Conservation (phyloP, 2,329 filamentous ascomycete genomes). For the Setomelanomma holmii region DNA sequence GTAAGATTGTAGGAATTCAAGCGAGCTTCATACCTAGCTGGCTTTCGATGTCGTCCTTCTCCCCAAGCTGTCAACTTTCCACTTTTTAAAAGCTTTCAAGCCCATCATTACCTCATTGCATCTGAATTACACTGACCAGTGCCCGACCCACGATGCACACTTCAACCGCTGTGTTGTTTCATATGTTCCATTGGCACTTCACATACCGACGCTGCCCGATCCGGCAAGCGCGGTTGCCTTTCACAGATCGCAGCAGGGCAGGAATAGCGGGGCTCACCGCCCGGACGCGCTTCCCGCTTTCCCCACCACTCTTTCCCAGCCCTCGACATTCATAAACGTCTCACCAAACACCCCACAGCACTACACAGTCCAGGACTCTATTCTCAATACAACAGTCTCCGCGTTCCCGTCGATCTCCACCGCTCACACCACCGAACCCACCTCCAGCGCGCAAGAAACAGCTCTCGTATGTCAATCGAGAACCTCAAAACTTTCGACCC, state of each 20-base stretch:
- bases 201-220: slow-evolving; percentile 6
- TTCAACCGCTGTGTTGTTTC: not conserved
- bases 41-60: too few relatives aligned
- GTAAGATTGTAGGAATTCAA: not conserved
- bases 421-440: slow-evolving; percentile 23
- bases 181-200: not conserved
- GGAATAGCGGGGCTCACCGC: slow-evolving; percentile 12
- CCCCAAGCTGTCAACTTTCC: too few relatives aligned
- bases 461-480: slow-evolving; percentile 44
- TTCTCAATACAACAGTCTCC: slow-evolving; percentile 13
- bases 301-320: slow-evolving; percentile 27
- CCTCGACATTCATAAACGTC: slow-evolving; percentile 5
- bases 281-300: slow-evolving; percentile 17
- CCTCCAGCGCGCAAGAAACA: slow-evolving; percentile 32
- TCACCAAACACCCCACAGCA: slow-evolving; percentile 10
- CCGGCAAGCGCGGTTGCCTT: slow-evolving; percentile 10
- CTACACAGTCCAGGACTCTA: slow-evolving; percentile 12
- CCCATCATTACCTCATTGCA: too few relatives aligned
- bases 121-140: too few relatives aligned
- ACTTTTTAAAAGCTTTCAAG: too few relatives aligned
- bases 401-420: slow-evolving; percentile 5
- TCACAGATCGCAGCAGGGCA: slow-evolving; percentile 3
- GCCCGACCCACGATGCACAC: not conserved
- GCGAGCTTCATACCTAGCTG: too few relatives aligned
- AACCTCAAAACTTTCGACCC: slow-evolving; percentile 72